Evolutionary conservation across 2,329 filamentous ascomycete genomes (phyloP).

Genomic region (Fusarium succisae): DNA sequence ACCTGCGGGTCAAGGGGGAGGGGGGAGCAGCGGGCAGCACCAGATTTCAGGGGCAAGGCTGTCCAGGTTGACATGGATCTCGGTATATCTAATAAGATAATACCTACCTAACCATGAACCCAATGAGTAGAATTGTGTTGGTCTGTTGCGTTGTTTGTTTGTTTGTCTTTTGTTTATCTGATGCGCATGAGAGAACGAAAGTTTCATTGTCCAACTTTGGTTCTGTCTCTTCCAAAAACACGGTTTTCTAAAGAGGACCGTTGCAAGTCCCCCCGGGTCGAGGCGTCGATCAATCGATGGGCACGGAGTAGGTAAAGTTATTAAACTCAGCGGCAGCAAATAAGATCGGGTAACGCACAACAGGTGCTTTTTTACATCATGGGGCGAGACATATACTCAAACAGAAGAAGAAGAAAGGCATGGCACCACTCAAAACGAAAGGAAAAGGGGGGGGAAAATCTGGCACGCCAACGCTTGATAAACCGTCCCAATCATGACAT

Average conservation of each 20-base stretch:
- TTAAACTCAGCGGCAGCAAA: neutral
- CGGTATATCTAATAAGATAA: neutral
- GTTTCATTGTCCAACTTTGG: neutral
- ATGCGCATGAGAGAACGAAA: neutral
- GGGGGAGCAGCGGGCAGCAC: constrained; percentile 17
- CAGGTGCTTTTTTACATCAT: constrained; percentile 10
- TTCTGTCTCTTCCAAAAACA: neutral
- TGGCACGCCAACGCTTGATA: neutral
- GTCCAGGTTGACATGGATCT: constrained; percentile 22
- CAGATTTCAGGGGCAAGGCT: constrained; percentile 40
- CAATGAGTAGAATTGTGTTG: neutral
- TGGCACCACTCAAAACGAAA: neutral
- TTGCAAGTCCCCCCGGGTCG: neutral
- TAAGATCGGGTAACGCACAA: constrained; percentile 5
- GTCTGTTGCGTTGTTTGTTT: neutral
- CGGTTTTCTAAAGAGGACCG: neutral
- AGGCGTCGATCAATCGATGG: constrained; percentile 9
- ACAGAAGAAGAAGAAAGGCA: constrained; percentile 2
- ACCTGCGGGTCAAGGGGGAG: constrained; percentile 32
- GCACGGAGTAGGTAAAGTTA: neutral
- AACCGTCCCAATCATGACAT: neutral
- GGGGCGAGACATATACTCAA: constrained; percentile 19
- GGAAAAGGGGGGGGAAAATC: neutral
- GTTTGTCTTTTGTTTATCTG: neutral
- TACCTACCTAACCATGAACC: constrained; percentile 10